A percentile compares a stretch with the other conserved stretches of the same genome.
Evolutionary conservation across 768 basidiomycete species (phyloP).

Genomic region (Phaeotremella skinneri): DNA sequence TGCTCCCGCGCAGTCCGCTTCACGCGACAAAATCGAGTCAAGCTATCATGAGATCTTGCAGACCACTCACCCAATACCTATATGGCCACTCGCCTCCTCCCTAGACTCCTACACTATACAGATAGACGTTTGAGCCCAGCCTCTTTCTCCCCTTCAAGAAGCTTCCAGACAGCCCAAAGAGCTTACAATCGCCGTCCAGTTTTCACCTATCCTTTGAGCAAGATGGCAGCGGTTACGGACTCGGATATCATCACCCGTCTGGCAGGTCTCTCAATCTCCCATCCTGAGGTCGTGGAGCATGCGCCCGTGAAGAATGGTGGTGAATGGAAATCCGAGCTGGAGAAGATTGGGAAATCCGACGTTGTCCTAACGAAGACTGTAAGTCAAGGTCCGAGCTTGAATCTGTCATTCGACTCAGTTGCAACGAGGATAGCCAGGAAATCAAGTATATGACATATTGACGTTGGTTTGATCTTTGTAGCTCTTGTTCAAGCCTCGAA

Average conservation of each 20-base stretch:
- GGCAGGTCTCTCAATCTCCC: constrained; percentile 31
- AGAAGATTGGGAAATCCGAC: constrained; percentile 42
- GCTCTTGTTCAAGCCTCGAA: constrained; percentile 93
- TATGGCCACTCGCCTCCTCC: no score
- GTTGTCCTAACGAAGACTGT: constrained; percentile 47
- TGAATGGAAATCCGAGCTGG: constrained; percentile 72
- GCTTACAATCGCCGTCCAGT: not conserved
- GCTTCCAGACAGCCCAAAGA: no score
- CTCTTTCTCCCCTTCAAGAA: no score
- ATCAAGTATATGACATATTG: not conserved
- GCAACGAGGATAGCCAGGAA: no score
- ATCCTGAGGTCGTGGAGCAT: constrained; percentile 58
- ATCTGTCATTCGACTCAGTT: not conserved
- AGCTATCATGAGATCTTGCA: no score
- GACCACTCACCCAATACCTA: no score
- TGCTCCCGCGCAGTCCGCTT: no score
- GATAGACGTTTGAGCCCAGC: no score
- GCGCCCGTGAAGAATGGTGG: constrained; percentile 65
- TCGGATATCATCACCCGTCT: constrained; percentile 38
- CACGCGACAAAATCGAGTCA: no score
- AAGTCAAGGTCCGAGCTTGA: constrained; percentile 12
- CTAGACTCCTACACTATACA: no score
- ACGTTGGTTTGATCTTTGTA: constrained; percentile 53
- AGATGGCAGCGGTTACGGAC: constrained; percentile 36
- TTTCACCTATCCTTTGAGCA: constrained; percentile 11